Conservation (phyloP, 2,329 filamentous ascomycete species). For the Emergomyces africanus region DNA sequence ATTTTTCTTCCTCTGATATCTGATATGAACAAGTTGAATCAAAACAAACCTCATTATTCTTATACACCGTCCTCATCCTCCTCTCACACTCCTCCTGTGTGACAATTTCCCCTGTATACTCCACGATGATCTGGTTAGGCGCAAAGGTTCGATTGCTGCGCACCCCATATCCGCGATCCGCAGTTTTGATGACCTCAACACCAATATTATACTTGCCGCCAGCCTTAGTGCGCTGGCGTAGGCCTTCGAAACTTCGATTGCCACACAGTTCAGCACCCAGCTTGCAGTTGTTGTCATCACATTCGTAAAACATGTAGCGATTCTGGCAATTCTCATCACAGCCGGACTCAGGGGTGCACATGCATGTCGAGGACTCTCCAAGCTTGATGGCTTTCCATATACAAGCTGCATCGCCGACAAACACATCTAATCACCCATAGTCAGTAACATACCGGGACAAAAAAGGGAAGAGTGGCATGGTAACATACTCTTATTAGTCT, state of each 20-base stretch:
- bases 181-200: conserved; percentile 87
- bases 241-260: conserved; percentile 76
- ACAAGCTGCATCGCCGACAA: conserved; percentile 69
- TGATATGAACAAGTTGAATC: neutral
- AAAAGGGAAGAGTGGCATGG: neutral
- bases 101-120: conserved; percentile 96
- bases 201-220: conserved; percentile 84
- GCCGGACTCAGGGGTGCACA: conserved; percentile 63
- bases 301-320: conserved; percentile 94
- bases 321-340: conserved; percentile 90
- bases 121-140: conserved; percentile 90
- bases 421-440: conserved; percentile 53
- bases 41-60: conserved; percentile 70
- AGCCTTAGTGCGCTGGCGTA: conserved; percentile 60
- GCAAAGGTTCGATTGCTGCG: conserved; percentile 79
- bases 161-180: conserved; percentile 79
- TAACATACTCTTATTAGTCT: conserved; percentile 69
- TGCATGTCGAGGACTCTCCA: conserved; percentile 63
- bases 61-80: conserved; percentile 87
- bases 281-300: conserved; percentile 79
- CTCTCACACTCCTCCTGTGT: conserved; percentile 87
- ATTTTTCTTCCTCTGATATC: neutral
- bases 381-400: conserved; percentile 71
- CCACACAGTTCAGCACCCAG: conserved; percentile 60
- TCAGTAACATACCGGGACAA: neutral